These are phyloP conservation scores for Mangifera indica DNA, from an alignment of 345 rosid species.

Conservation along the genomic window DNA sequence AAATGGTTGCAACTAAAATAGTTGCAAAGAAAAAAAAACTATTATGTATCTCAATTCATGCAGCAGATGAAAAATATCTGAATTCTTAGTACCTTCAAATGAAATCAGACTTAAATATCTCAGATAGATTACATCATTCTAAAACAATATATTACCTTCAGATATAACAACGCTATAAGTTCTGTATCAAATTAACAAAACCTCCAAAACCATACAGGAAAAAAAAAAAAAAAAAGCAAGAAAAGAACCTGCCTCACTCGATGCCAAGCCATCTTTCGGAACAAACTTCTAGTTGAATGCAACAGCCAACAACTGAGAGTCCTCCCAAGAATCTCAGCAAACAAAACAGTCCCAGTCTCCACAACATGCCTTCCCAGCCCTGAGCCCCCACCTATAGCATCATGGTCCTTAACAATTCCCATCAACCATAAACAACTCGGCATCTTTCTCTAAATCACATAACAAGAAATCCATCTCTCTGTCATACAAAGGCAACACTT, in stretches of 20 bases:
- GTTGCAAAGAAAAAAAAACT: neutral
- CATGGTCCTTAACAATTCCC: constrained; percentile 76
- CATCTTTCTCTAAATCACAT: constrained; percentile 62
- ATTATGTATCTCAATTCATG: neutral
- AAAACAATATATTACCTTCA: neutral
- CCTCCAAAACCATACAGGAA: neutral
- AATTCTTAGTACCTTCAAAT: neutral
- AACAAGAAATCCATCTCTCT: constrained; percentile 65
- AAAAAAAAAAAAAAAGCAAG: constrained; percentile 31
- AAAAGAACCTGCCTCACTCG: constrained; percentile 99
- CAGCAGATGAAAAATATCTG: neutral
- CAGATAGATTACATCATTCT: neutral
- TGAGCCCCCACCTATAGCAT: constrained; percentile 37
- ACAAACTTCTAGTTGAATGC: constrained; percentile 72
- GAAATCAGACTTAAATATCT: neutral
- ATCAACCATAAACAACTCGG: constrained; percentile 59
- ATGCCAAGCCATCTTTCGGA: constrained; percentile 78
- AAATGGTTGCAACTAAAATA: neutral
- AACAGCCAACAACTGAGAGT: constrained; percentile 85
- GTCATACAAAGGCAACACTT: constrained; percentile 75
- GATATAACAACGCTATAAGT: constrained; percentile 5
- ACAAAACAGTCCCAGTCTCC: constrained; percentile 78
- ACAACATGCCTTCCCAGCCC: constrained; percentile 71
- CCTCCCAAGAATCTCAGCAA: constrained; percentile 88
- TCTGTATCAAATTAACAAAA: neutral